Conservation (phyloP, 768 basidiomycete genomes). For the Suillus variegatus region DNA sequence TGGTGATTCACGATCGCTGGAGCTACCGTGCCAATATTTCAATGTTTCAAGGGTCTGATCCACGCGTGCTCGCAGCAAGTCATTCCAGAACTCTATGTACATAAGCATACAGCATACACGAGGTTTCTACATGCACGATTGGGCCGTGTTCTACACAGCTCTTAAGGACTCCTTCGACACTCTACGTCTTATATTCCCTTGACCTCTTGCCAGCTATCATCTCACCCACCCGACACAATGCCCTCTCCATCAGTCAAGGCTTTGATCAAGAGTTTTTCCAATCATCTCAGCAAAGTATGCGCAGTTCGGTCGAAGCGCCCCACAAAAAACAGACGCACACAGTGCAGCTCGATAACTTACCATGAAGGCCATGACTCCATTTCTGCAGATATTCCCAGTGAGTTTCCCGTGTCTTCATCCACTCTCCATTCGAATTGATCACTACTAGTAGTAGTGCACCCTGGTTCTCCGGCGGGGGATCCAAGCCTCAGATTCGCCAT, state of each 20-base stretch:
- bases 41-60: too few species aligned
- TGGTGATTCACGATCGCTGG: too few species aligned
- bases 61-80: too few species aligned
- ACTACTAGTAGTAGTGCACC: neutral
- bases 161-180: neutral
- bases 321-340: neutral
- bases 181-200: neutral
- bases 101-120: neutral
- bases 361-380: neutral
- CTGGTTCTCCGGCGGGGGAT: neutral
- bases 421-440: neutral
- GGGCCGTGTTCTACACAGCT: neutral
- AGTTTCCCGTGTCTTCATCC: neutral
- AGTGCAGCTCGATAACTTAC: neutral
- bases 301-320: neutral
- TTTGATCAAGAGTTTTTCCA: neutral
- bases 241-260: neutral
- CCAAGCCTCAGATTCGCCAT: neutral
- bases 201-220: neutral
- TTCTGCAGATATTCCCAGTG: neutral
- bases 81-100: too few species aligned
- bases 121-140: neutral
- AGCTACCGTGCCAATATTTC: too few species aligned
- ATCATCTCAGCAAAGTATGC: neutral
- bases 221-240: neutral